Percentiles rank a stretch among this genome's conserved stretches.
Conservation (phyloP, 345 rosid genomes). For the Trapa bicornis region DNA sequence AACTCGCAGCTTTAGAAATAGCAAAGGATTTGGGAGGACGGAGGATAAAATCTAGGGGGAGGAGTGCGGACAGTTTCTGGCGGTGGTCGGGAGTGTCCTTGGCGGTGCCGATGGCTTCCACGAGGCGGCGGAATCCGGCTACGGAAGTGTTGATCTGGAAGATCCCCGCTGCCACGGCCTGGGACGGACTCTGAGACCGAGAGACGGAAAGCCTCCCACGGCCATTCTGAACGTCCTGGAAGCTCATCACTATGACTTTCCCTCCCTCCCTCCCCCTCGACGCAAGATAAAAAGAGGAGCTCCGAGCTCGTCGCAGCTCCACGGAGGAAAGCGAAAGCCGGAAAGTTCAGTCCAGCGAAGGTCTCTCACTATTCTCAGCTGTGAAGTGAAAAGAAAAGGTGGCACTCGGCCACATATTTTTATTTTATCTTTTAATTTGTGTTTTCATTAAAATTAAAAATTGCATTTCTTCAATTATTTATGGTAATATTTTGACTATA, state of each 20-base stretch:
- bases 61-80: constrained; percentile 27
- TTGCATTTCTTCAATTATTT: too few species aligned
- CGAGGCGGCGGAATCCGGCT: constrained; percentile 49
- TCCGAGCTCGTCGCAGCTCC: neutral
- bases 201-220: constrained; percentile 17
- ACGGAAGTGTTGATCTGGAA: constrained; percentile 67
- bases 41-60: neutral
- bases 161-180: constrained; percentile 46
- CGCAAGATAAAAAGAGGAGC: neutral
- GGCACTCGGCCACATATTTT: too few species aligned
- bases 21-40: neutral
- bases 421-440: too few species aligned
- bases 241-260: constrained; percentile 27
- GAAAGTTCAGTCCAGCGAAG: too few species aligned
- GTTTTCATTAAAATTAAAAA: too few species aligned
- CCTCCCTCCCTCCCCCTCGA: neutral
- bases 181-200: constrained; percentile 18
- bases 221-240: constrained; percentile 39
- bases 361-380: too few species aligned
- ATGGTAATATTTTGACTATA: too few species aligned
- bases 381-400: too few species aligned
- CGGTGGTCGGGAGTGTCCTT: constrained; percentile 64
- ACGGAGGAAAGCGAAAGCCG: too few species aligned
- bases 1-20: neutral
- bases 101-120: constrained; percentile 45